Evolutionary conservation across 352 stramenopile species (phyloP).

Genomic region (Pilasporangium apinafurcum): DNA sequence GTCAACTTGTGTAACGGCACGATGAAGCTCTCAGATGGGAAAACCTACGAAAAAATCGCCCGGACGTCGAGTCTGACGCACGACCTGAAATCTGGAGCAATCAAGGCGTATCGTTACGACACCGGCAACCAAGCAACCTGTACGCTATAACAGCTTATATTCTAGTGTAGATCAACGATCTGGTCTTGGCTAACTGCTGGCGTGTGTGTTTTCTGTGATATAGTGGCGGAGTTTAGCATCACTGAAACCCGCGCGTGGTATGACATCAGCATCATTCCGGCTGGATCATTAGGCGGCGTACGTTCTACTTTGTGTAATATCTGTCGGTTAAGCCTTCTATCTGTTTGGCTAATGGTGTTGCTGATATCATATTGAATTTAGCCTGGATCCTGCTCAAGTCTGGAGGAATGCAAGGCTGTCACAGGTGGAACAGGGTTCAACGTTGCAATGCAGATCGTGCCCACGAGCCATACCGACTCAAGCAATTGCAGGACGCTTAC

Average conservation of each 20-base stretch:
- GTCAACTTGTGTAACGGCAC: conserved; percentile 8
- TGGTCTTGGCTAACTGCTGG: not conserved
- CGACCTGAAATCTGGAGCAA: conserved; percentile 3
- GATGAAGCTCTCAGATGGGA: conserved; percentile 10
- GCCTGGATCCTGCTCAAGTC: conserved; percentile 33
- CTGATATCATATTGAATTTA: conserved; percentile 11
- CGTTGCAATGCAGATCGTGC: conserved; percentile 50
- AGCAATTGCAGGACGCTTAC: conserved; percentile 32
- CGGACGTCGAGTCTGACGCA: not conserved
- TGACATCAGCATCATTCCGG: conserved; percentile 39
- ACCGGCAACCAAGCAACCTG: conserved; percentile 5
- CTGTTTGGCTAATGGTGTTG: not conserved
- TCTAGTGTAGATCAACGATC: not conserved
- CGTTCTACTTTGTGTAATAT: not conserved
- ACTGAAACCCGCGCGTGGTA: conserved; percentile 27
- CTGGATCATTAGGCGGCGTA: conserved; percentile 17
- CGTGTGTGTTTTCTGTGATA: not conserved
- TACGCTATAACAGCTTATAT: conserved; percentile 1
- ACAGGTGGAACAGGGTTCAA: conserved; percentile 63
- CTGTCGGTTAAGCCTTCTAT: not conserved
- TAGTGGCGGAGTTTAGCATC: conserved; percentile 39
- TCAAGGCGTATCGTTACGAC: conserved; percentile 8
- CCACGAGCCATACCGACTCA: conserved; percentile 1
- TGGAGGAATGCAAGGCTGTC: conserved; percentile 41
- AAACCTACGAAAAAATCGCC: conserved; percentile 2